These are phyloP conservation scores for Mycena latifolia DNA, from an alignment of 768 basidiomycete genomes.

Conservation along the genomic window DNA sequence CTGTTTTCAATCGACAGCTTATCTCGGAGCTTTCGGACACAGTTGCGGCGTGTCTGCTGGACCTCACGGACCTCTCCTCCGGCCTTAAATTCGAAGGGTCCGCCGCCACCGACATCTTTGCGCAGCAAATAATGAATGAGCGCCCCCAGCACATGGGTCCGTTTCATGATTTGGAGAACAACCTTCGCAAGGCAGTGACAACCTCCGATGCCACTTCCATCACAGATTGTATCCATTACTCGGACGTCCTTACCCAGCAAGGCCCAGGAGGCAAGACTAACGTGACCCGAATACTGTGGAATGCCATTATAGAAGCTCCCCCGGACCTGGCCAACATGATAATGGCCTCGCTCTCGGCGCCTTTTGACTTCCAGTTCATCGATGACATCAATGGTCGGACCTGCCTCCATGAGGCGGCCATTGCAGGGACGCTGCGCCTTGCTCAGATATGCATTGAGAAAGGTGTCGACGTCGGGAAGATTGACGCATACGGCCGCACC, in stretches of 20 bases:
- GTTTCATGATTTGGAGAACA: conserved; percentile 90
- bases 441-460: conserved; percentile 85
- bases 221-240: conserved; percentile 76
- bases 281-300: conserved; percentile 95
- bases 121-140: conserved; percentile 78
- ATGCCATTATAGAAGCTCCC: conserved; percentile 86
- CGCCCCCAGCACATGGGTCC: conserved; percentile 74
- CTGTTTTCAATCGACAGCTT: conserved; percentile 97
- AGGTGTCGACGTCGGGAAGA: conserved; percentile 75
- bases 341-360: conserved; percentile 69
- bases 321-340: conserved; percentile 80
- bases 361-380: conserved; percentile 91
- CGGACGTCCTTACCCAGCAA: conserved; percentile 74
- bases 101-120: conserved; percentile 80
- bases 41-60: conserved; percentile 85
- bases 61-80: conserved; percentile 80
- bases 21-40: conserved; percentile 96
- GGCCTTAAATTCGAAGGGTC: conserved; percentile 85
- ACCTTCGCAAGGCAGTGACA: conserved; percentile 82
- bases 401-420: conserved; percentile 93
- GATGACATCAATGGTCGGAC: conserved; percentile 98
- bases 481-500: conserved; percentile 93
- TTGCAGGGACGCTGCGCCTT: conserved; percentile 82
- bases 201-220: conserved; percentile 71
- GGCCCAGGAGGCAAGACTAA: conserved; percentile 68